Conservation (phyloP, 192 early-diverging fungal genomes). For the Spizellomyces punctatus region DNA sequence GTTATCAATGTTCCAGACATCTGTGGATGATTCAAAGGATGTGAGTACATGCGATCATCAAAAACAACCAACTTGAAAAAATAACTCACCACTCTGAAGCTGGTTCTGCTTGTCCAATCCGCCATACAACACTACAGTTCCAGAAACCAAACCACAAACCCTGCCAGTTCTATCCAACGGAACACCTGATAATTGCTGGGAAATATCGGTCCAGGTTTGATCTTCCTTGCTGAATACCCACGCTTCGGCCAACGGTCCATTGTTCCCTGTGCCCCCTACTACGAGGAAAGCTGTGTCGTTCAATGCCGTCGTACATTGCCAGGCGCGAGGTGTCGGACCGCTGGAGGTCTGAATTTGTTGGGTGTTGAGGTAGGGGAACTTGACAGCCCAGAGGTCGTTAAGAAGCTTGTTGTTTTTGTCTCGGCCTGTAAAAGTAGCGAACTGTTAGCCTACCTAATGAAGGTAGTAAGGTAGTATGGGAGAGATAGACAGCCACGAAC, state of each 20-base stretch:
- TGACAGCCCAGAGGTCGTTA: slow-evolving; percentile 9
- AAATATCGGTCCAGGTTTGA: slow-evolving; percentile 19
- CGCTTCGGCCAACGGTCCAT: slow-evolving; percentile 5
- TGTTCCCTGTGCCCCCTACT: slow-evolving; percentile 5
- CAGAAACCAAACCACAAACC: slow-evolving; percentile 11
- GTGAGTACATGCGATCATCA: no score
- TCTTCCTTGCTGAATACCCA: slow-evolving; percentile 17
- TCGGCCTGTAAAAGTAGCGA: neutral
- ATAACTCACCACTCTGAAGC: no score
- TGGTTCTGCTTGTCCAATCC: neutral
- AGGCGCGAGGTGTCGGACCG: slow-evolving; percentile 8
- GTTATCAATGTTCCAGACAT: slow-evolving; percentile 14
- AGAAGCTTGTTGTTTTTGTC: neutral
- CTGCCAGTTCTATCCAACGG: slow-evolving; percentile 15
- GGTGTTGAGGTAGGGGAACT: neutral
- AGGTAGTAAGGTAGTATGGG: neutral
- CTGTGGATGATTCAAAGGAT: neutral
- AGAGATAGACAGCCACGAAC: slow-evolving; percentile 5
- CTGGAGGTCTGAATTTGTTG: neutral
- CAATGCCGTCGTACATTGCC: slow-evolving; percentile 8
- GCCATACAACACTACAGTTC: slow-evolving; percentile 17
- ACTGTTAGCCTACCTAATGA: neutral
- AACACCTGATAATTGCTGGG: neutral
- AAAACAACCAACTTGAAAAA: no score
- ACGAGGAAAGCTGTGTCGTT: slow-evolving; percentile 29